Percentiles rank a stretch among this genome's conserved stretches.
Evolutionary conservation across 345 rosid genomes (phyloP).

Genomic region (Aquilaria malaccensis): DNA sequence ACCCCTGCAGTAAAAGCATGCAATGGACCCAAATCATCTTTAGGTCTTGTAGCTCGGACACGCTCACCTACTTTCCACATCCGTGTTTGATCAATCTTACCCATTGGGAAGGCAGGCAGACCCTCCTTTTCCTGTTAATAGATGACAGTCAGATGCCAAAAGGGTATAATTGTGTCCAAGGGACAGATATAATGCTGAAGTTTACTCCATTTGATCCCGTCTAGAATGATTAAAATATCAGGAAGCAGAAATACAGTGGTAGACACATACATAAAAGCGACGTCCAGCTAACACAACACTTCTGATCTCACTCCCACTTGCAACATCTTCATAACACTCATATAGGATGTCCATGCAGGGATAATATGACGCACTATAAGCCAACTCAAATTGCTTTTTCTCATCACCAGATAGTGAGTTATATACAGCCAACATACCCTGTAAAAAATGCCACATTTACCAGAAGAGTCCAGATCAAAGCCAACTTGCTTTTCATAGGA

Average conservation of each 20-base stretch:
- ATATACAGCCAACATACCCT: constrained; percentile 65
- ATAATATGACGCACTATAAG: constrained; percentile 51
- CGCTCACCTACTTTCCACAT: constrained; percentile 45
- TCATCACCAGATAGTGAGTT: constrained; percentile 38
- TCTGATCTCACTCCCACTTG: constrained; percentile 36
- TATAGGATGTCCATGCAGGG: constrained; percentile 59
- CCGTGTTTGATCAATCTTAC: constrained; percentile 40
- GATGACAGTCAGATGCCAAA: not conserved
- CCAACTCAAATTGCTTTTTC: constrained; percentile 43
- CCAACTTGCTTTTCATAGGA: constrained; percentile 3
- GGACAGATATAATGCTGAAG: no score
- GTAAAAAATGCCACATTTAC: constrained; percentile 13
- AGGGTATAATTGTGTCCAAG: no score
- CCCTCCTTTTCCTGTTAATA: constrained; percentile 37
- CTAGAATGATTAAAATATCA: not conserved
- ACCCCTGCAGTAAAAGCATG: constrained; percentile 44
- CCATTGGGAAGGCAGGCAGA: constrained; percentile 46
- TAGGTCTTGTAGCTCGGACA: constrained; percentile 27
- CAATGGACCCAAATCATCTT: constrained; percentile 35
- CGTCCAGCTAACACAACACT: constrained; percentile 44
- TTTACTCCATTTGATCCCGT: not conserved
- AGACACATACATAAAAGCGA: constrained; percentile 27
- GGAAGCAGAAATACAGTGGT: not conserved
- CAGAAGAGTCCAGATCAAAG: constrained; percentile 12
- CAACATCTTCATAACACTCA: constrained; percentile 47